Evolutionary conservation across 345 rosid species (phyloP).

Genomic region (Hibiscus mutabilis): DNA sequence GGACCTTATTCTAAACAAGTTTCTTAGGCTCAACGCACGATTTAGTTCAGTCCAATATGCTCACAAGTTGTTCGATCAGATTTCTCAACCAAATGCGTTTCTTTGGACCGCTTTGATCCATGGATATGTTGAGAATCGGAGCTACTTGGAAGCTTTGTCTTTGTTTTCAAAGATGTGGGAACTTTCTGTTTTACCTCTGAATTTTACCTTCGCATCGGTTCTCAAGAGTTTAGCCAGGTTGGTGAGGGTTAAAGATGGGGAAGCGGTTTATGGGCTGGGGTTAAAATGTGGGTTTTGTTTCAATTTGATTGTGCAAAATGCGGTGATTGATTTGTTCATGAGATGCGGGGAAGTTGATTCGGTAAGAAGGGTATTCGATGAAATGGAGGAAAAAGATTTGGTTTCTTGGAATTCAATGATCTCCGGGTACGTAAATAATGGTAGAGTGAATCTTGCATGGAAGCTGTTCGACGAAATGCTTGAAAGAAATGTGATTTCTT

Average conservation of each 20-base stretch:
- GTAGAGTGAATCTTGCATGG: conserved; percentile 22
- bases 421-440: conserved; percentile 22
- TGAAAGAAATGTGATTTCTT: conserved; percentile 25
- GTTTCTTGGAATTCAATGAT: conserved; percentile 33
- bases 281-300: conserved; percentile 23
- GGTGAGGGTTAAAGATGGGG: conserved; percentile 17
- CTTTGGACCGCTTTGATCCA: conserved; percentile 27
- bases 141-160: conserved; percentile 9
- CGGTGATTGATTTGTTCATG: conserved; percentile 24
- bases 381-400: conserved; percentile 26
- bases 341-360: conserved; percentile 23
- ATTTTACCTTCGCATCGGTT: conserved; percentile 20
- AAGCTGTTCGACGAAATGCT: conserved; percentile 21
- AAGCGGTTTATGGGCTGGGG: conserved; percentile 13
- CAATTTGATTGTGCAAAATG: conserved; percentile 21
- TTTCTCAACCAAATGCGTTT: conserved; percentile 27
- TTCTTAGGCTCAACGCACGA: conserved; percentile 4
- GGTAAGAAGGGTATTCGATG: conserved; percentile 21
- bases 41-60: conserved; percentile 16
- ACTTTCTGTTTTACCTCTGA: conserved; percentile 15
- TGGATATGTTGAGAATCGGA: conserved; percentile 20
- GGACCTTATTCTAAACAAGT: conserved; percentile 19
- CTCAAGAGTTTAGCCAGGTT: conserved; percentile 20
- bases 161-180: conserved; percentile 12
- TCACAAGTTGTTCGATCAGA: conserved; percentile 25